Conservation (phyloP, 2,329 filamentous ascomycete species). For the Penicillium verrucosum region DNA sequence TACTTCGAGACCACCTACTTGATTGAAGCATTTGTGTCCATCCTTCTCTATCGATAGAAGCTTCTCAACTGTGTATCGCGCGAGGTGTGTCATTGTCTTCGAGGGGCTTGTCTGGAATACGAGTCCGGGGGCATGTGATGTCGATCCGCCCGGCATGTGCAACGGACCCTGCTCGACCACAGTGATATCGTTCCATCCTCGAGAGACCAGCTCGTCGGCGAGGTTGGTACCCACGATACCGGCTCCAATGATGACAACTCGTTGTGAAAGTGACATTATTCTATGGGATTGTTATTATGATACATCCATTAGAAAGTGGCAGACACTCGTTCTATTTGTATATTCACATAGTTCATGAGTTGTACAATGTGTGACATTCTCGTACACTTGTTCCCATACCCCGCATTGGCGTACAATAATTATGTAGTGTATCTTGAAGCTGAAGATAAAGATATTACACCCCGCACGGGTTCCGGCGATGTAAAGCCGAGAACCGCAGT, state of each 20-base stretch:
- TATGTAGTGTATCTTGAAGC: background rate
- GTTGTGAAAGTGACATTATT: slow-evolving; percentile 37
- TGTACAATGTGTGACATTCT: slow-evolving; percentile 2
- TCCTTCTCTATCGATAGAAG: slow-evolving; percentile 52
- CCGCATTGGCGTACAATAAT: background rate
- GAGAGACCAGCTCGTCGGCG: slow-evolving; percentile 60
- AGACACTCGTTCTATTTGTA: background rate
- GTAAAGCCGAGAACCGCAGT: slow-evolving; percentile 7
- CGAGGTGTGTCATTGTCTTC: slow-evolving; percentile 53
- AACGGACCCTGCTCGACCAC: slow-evolving; percentile 64
- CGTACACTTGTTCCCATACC: background rate
- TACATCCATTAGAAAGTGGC: background rate
- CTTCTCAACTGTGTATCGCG: slow-evolving; percentile 62
- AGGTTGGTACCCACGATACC: slow-evolving; percentile 64
- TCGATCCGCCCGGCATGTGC: slow-evolving; percentile 62
- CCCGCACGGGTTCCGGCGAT: slow-evolving; percentile 11
- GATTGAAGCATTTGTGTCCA: slow-evolving; percentile 56
- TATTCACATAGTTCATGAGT: background rate
- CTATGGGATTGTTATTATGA: background rate
- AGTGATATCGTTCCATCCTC: slow-evolving; percentile 63
- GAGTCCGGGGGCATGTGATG: slow-evolving; percentile 62
- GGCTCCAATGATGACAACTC: slow-evolving; percentile 60
- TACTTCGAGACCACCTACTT: slow-evolving; percentile 61
- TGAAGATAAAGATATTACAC: slow-evolving; percentile 4
- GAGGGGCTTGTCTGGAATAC: slow-evolving; percentile 60